Evolutionary conservation across 1,139 yeast species (phyloP).

Genomic region (Magnusiomyces tetraspermus): DNA sequence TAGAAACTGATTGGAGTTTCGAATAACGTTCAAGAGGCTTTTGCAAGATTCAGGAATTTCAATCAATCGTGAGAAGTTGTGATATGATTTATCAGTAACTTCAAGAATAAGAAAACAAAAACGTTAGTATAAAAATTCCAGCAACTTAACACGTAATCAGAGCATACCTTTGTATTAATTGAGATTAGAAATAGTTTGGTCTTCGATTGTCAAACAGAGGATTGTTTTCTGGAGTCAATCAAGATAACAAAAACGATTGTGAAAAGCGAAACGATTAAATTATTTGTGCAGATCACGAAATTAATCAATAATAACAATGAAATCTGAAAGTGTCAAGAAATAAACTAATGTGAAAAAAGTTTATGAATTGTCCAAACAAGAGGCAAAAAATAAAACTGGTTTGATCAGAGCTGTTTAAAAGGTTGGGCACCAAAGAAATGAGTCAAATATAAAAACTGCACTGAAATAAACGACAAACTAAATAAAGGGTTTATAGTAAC

Average conservation of each 20-base stretch:
- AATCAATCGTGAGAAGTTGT: not conserved
- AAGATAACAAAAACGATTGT: too few species aligned
- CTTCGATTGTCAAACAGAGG: not conserved
- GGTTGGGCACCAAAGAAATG: not conserved
- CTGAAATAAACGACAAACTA: too few species aligned
- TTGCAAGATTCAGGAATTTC: not conserved
- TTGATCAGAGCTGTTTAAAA: not conserved
- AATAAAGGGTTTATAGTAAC: too few species aligned
- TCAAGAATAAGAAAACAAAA: not conserved
- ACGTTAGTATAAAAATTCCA: not conserved
- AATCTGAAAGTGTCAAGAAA: too few species aligned
- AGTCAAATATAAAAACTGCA: too few species aligned
- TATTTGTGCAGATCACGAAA: too few species aligned
- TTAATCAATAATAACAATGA: too few species aligned
- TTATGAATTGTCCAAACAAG: constrained; percentile 34
- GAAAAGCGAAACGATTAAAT: too few species aligned
- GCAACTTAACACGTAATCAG: not conserved
- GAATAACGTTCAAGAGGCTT: too few species aligned
- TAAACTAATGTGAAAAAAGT: constrained; percentile 31
- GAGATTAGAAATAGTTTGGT: not conserved
- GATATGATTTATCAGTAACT: too few species aligned
- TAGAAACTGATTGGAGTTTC: too few species aligned
- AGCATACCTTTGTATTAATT: constrained; percentile 2
- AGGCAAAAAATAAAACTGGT: constrained; percentile 24
- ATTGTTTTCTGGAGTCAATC: too few species aligned